Conservation (phyloP, 805 yeast species). For the Cyberlindnera maritima region DNA sequence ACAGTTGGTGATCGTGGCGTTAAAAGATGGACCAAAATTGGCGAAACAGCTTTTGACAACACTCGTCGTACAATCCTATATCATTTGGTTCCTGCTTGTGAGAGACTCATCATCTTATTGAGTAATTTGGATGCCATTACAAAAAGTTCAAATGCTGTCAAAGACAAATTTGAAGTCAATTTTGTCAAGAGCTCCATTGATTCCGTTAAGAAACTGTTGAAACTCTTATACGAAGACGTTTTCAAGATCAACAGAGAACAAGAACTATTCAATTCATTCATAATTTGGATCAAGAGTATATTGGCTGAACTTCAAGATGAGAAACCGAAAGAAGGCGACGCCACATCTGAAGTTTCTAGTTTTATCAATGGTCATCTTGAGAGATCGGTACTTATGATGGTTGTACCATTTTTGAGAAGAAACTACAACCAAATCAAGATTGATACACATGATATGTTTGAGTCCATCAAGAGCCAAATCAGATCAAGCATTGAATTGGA, state of each 20-base stretch:
- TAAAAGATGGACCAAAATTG: slow-evolving; percentile 50
- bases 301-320: slow-evolving; percentile 30
- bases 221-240: slow-evolving; percentile 34
- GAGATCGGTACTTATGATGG: slow-evolving; percentile 20
- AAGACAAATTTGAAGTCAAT: slow-evolving; percentile 5
- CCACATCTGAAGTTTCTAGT: slow-evolving; percentile 27
- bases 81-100: slow-evolving; percentile 52
- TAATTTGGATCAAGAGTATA: slow-evolving; percentile 39
- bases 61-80: slow-evolving; percentile 46
- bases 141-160: slow-evolving; percentile 27
- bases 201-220: slow-evolving; percentile 26
- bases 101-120: slow-evolving; percentile 48
- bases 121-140: slow-evolving; percentile 40
- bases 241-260: slow-evolving; percentile 46
- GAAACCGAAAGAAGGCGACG: slow-evolving; percentile 14
- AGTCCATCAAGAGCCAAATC: slow-evolving; percentile 14
- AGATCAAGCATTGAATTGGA: slow-evolving; percentile 3
- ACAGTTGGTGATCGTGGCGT: slow-evolving; percentile 67
- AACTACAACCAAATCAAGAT: slow-evolving; percentile 24
- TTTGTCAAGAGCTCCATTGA: slow-evolving; percentile 12
- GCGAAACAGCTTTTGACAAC: slow-evolving; percentile 49
- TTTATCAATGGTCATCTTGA: slow-evolving; percentile 27
- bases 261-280: slow-evolving; percentile 39
- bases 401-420: slow-evolving; percentile 24
- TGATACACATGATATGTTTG: slow-evolving; percentile 22